Base-by-base conservation (phyloP, 352 stramenopile genomes). In the Pythium plurisporium region DNA sequence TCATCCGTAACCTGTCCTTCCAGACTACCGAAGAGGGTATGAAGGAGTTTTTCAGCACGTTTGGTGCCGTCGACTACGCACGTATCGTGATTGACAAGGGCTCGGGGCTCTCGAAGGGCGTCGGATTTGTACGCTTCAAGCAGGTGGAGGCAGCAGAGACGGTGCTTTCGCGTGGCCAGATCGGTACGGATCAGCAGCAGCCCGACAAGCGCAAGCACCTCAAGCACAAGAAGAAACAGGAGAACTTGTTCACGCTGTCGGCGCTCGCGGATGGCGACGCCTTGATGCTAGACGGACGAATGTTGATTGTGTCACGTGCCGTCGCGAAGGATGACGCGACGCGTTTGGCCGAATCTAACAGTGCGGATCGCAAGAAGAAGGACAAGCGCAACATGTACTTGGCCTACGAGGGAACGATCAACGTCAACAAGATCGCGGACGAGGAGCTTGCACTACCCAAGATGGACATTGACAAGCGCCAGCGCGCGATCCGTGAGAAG, bases 351-450 rank as follows among this genome's bases (percentile, higher is more conserved):
- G 74, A 87, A 45, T 55, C 69, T 17, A 87, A 86, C 46, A 72
- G 74, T 42, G 64, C 67, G 5, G 69, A 70, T 43, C 70, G 70
- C 40, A 87, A 83, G 38, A 72, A 74, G 20, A 93, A 95, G 50
- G 96, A 99, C 76, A 96, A 97, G 66, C 91, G 96, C 53, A 98
- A 98, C 65, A 65, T 98, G 62, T 98, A 98, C 69, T 62, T 99
- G 50, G 90, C 94, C 29, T 92, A 96, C 61, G 96, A 98, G 73
- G 95, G 94, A 42, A 91, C 91, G 54, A 91, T 99, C 30, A 91
- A 95, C 52, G 82, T 92, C 20, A 94, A 94, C 77, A 92, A 92
- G 61, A 65, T 92, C 36, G 89, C 94, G 47, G 87, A 97, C 29
- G 85, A 89, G 43, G 79, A 94, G 51, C 67, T 92, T 5, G 57